Evolutionary conservation across 441 rosid genomes (phyloP).

Genomic region (Populus hybrid): DNA sequence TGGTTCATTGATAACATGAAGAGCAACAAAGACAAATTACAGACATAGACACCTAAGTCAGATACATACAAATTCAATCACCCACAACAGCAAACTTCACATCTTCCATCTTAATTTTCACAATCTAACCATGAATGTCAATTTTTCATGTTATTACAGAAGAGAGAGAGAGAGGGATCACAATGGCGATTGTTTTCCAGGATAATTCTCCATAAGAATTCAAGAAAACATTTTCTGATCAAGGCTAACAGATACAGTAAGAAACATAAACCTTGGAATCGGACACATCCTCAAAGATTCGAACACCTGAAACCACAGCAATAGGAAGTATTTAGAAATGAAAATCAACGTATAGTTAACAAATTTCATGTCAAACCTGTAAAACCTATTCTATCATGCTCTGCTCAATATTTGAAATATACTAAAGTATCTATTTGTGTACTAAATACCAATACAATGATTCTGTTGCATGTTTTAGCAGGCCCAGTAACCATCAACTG

Average conservation of each 20-base stretch:
- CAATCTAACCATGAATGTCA: background rate
- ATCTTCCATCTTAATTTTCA: background rate
- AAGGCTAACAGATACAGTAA: background rate
- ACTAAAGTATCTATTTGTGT: too few relatives aligned
- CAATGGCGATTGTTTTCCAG: background rate
- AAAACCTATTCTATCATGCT: background rate
- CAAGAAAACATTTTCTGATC: background rate
- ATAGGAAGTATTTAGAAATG: background rate
- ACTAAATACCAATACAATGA: background rate
- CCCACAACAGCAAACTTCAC: background rate
- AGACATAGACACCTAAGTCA: background rate
- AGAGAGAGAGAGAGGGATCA: background rate
- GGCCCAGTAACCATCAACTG: background rate
- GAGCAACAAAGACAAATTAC: background rate
- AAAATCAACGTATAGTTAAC: background rate
- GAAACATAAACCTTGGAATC: constrained; percentile 61
- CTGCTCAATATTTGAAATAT: too few relatives aligned
- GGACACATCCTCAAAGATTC: constrained; percentile 92
- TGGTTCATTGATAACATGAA: background rate
- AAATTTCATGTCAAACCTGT: background rate
- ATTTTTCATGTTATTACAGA: background rate
- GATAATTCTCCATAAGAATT: background rate
- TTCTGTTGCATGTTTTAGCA: constrained; percentile 4
- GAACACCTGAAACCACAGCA: constrained; percentile 54
- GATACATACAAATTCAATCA: background rate